Base-by-base conservation (phyloP, 495 filamentous ascomycete species). In the Daldinia concentrica region DNA sequence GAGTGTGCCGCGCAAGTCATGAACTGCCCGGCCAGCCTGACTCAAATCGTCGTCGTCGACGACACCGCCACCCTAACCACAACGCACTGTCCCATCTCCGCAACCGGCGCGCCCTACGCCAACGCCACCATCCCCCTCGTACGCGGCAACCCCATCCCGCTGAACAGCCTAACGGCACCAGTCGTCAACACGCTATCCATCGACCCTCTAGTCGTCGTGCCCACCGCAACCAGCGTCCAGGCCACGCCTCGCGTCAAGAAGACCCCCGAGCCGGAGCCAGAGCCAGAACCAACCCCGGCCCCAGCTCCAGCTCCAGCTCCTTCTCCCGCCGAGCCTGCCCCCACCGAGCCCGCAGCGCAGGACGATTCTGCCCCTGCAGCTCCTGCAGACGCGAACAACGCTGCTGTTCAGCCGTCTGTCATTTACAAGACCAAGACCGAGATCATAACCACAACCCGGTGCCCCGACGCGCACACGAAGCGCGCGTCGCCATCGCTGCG, bases 1-100 rank as follows among this genome's bases (percentile, higher is more conserved):
- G 63, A 58, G 12, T 77, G 76, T 68, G 73, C 72, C 0, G 76
- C 67, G 1, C 24, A 61, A 26, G 59, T 68, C 0, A 45, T 68
- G 29, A 74, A 77, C 68, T 77, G 76, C 56, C 76, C 76, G 3
- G 45, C 62, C 2, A 76, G 69, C 45, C 64, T 77, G 9, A 54
- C 73, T 26, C 73, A 76, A 36, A 54, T 76, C 4, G 65, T 77
- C 50, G 68, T 75, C 27, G 61, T 71, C 9, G 52, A 67, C 12
- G 37, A 71, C 30, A 24, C 64, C 14, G 56, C 58, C 14, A 48
- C 59, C 27, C 12, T 52, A 5, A 74, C 73, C 17, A 58, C 64
- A 0, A 52, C 66, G 1, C n/a, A 34, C 11, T 77, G 75, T 43
- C 64, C 76, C 8, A 30, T 65, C 4, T 52, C 58, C 36, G 34